Conservation (phyloP, 768 basidiomycete species). For the Mrakia blollopis region DNA sequence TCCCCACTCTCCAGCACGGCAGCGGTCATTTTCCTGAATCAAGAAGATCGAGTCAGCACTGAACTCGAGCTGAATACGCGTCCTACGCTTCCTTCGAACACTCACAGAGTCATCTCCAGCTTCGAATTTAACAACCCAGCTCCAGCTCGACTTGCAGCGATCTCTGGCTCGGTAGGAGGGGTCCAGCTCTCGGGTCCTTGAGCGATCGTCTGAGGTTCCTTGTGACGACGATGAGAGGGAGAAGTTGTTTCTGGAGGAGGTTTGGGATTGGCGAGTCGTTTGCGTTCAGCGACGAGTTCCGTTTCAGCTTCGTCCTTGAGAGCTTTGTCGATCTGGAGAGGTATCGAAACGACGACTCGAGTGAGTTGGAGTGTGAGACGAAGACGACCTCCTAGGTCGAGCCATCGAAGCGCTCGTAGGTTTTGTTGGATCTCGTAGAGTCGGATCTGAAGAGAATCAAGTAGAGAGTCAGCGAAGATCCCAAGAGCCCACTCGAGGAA, state of each 20-base stretch:
- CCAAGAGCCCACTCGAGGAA: too few relatives aligned
- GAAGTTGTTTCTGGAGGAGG: neutral
- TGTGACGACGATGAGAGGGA: slow-evolving; percentile 73
- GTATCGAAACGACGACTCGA: slow-evolving; percentile 30
- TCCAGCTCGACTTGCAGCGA: slow-evolving; percentile 14
- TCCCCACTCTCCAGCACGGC: slow-evolving; percentile 22
- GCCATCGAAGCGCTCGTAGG: slow-evolving; percentile 68
- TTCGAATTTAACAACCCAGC: slow-evolving; percentile 19
- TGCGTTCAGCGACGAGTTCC: slow-evolving; percentile 26
- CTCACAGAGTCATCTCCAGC: slow-evolving; percentile 27
- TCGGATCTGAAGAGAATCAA: slow-evolving; percentile 50
- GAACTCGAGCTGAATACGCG: neutral
- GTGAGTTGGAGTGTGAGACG: slow-evolving; percentile 66
- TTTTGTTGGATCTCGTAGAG: slow-evolving; percentile 76
- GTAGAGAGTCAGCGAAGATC: slow-evolving; percentile 45
- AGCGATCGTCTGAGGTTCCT: slow-evolving; percentile 64
- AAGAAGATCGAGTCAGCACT: neutral
- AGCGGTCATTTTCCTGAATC: slow-evolving; percentile 14
- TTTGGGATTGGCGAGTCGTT: slow-evolving; percentile 17
- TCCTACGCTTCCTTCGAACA: neutral
- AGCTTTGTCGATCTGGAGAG: slow-evolving; percentile 25
- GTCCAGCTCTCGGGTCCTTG: slow-evolving; percentile 38
- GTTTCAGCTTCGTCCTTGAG: slow-evolving; percentile 30
- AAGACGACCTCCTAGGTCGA: slow-evolving; percentile 69
- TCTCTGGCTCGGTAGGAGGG: neutral